Evolutionary conservation across 148 eudicot species (phyloP).

Genomic region (Linanthus parryae): DNA sequence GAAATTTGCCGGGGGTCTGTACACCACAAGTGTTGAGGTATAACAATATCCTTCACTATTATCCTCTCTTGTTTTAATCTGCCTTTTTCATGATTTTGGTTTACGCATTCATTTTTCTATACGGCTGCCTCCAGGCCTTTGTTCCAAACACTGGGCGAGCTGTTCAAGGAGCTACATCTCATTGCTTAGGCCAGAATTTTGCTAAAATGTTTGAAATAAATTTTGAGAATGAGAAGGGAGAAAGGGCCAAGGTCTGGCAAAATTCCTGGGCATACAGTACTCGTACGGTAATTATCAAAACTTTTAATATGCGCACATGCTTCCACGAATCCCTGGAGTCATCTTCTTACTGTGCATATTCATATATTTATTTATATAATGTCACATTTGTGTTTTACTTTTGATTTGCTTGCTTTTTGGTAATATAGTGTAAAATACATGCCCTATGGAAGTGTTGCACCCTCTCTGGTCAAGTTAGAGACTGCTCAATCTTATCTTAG

Average conservation of each 20-base stretch:
- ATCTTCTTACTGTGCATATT: no score
- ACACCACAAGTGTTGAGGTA: constrained; percentile 94
- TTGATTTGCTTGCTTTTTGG: no score
- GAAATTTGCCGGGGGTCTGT: constrained; percentile 98
- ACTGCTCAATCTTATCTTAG: no score
- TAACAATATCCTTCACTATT: no score
- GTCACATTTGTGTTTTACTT: no score
- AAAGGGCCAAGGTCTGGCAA: constrained; percentile 89
- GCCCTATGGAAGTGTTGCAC: no score
- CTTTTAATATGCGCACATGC: no score
- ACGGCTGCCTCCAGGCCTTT: constrained; percentile 60
- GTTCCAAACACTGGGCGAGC: constrained; percentile 95
- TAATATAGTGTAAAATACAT: no score
- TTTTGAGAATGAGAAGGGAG: constrained; percentile 89
- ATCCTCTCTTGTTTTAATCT: neutral
- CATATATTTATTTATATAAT: no score
- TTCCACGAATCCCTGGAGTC: no score
- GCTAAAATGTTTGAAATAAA: constrained; percentile 99
- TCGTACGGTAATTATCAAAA: constrained; percentile 86
- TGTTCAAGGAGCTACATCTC: constrained; percentile 98
- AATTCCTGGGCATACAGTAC: constrained; percentile 99
- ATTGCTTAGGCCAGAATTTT: constrained; percentile 94
- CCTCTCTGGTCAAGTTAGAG: no score
- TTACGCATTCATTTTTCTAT: neutral
- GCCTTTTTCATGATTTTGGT: constrained; percentile 3